Base-by-base conservation (phyloP, 106 monocot genomes). In the Xerophyta viscosa region DNA sequence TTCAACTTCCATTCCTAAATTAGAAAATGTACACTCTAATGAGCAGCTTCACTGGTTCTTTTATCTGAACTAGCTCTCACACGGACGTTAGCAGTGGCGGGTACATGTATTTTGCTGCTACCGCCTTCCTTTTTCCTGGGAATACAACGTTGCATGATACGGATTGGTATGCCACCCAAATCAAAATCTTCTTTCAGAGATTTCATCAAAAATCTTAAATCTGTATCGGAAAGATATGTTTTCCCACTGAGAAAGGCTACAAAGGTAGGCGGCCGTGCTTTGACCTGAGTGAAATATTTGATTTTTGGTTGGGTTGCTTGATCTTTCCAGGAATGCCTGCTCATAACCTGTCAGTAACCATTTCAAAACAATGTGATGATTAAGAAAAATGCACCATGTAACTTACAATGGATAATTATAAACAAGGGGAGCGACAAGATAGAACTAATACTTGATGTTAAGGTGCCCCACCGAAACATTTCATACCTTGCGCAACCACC, bases 311-410 rank as follows among this genome's bases (percentile, higher is more conserved):
- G 86, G 28, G 86, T 67, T 3, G 86, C 89, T 61, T 53, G 68
- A 48, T 90, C 86, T 76, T 80, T 98, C 96, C 96, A 98, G 2
- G 96, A 98, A 33, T 98, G 96, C 63, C 98, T 67, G 64, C 90
- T 98, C 98, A 98, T 90, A 7, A 98, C 90, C 98, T 98, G 70
- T 31, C 33, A 28, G 7, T 24, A 39, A 36, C 21, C 10, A 56
- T 54, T 29, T 1, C 46, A 11, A 29, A 29, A 27, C 24, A 29
- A 10, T n/a, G n/a, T n/a, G n/a, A n/a, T n/a, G n/a, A n/a, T n/a
- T n/a, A n/a, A n/a, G n/a, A n/a, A n/a, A n/a, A n/a, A n/a, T n/a
- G n/a, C n/a, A n/a, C n/a, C n/a, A n/a, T n/a, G n/a, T n/a, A n/a
- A n/a, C n/a, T n/a, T n/a, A n/a, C n/a, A n/a, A n/a, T n/a, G n/a